phyloP scores from a whole-genome alignment of 306 rosid genomes.

The Ochetophila trinervis region DNA sequence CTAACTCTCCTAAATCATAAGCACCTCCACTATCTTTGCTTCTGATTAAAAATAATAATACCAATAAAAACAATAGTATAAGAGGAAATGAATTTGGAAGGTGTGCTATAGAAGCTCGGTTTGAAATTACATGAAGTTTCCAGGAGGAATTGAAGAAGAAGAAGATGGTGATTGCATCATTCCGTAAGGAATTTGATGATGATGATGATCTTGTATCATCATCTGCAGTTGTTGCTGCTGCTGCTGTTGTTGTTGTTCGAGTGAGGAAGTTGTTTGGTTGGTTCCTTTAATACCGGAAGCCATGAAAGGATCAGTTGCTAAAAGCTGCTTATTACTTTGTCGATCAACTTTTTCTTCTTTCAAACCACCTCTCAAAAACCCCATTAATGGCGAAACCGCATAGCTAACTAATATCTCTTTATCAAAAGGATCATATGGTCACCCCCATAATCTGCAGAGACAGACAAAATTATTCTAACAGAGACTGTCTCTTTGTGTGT shows the following conservation, averaged over 20 bases:
- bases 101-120: too few species aligned
- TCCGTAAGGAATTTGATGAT: conserved; percentile 57
- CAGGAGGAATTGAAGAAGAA: conserved; percentile 53
- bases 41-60: conserved; percentile 24
- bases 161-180: conserved; percentile 68
- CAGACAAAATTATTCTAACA: conserved; percentile 5
- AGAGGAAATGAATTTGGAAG: not conserved
- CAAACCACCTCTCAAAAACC: conserved; percentile 25
- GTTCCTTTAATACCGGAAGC: conserved; percentile 47
- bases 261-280: conserved; percentile 28
- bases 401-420: conserved; percentile 32
- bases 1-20: conserved; percentile 88
- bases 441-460: conserved; percentile 15
- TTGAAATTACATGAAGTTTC: conserved; percentile 68
- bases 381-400: conserved; percentile 50
- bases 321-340: conserved; percentile 32
- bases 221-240: conserved; percentile 48
- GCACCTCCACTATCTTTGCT: conserved; percentile 55
- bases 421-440: conserved; percentile 1
- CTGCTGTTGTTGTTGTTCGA: conserved; percentile 41
- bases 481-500: too few species aligned
- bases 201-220: conserved; percentile 16
- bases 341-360: conserved; percentile 8
- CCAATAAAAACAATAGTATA: not conserved
- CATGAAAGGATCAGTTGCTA: conserved; percentile 35